phyloP scores from a whole-genome alignment of 805 yeast genomes.

The Ogataea henricii region DNA sequence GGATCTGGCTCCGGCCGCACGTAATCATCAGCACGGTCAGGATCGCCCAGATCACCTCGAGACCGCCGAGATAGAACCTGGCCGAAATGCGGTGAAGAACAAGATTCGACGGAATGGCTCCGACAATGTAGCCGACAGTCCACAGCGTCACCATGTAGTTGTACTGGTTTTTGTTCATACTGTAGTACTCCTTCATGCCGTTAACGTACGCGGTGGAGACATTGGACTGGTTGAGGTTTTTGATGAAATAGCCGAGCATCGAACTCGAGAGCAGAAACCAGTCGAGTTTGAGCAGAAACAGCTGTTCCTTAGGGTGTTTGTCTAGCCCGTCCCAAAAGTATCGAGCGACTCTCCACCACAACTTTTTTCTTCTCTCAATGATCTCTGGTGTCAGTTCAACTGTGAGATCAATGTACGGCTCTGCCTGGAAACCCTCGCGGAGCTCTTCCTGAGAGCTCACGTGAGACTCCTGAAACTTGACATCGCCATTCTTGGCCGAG shows the following conservation, averaged over 20 bases:
- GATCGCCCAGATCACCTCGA: constrained; percentile 48
- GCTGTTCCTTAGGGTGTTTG: constrained; percentile 39
- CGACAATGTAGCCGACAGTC: constrained; percentile 50
- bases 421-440: background rate
- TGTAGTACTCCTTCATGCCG: constrained; percentile 58
- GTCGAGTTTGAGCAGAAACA: constrained; percentile 52
- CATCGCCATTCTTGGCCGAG: background rate
- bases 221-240: constrained; percentile 61
- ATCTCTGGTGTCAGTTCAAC: constrained; percentile 7
- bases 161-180: constrained; percentile 53
- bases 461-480: background rate
- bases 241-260: constrained; percentile 63
- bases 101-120: constrained; percentile 52
- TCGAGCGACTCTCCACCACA: constrained; percentile 9
- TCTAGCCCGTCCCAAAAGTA: constrained; percentile 36
- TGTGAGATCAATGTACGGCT: constrained; percentile 11
- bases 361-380: constrained; percentile 2
- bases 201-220: constrained; percentile 64
- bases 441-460: background rate
- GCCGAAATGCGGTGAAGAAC: constrained; percentile 44
- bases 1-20: constrained; percentile 25
- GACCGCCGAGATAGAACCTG: constrained; percentile 45
- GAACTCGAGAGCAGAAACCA: constrained; percentile 52
- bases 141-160: constrained; percentile 46
- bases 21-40: constrained; percentile 41